Conservation (phyloP, 2,329 filamentous ascomycete species). For the Amauroascus niger region DNA sequence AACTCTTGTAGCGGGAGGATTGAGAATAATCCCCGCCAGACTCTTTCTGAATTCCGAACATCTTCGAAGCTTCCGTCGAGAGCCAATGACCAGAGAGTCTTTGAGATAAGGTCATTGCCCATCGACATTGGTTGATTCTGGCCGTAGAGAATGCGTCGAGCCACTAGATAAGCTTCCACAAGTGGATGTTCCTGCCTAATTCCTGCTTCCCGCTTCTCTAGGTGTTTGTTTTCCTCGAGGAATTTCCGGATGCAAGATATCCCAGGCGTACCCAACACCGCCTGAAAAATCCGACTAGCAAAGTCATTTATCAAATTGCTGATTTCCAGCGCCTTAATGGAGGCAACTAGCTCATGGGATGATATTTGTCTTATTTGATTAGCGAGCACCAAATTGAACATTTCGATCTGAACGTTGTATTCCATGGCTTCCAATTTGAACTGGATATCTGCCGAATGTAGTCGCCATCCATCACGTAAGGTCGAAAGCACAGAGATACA, state of each 20-base stretch:
- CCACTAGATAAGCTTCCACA: conserved; percentile 41
- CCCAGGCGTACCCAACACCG: conserved; percentile 27
- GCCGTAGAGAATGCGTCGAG: conserved; percentile 34
- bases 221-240: conserved; percentile 38
- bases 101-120: conserved; percentile 34
- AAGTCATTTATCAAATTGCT: conserved; percentile 27
- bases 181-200: conserved; percentile 37
- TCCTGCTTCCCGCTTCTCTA: conserved; percentile 39
- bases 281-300: conserved; percentile 30
- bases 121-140: conserved; percentile 26
- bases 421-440: background rate
- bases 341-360: conserved; percentile 26
- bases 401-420: conserved; percentile 15
- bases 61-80: conserved; percentile 15
- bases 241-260: conserved; percentile 34
- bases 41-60: conserved; percentile 28
- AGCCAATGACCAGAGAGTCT: conserved; percentile 30
- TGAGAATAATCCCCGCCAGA: conserved; percentile 41
- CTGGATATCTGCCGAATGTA: conserved; percentile 7
- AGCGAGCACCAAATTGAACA: conserved; percentile 29
- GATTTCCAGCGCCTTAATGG: conserved; percentile 20
- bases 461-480: conserved; percentile 11
- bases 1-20: conserved; percentile 47
- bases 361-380: conserved; percentile 34
- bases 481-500: conserved; percentile 27